phyloP scores from a whole-genome alignment of 139 green algal species.

The Chlamydomonas sphaeroides region DNA sequence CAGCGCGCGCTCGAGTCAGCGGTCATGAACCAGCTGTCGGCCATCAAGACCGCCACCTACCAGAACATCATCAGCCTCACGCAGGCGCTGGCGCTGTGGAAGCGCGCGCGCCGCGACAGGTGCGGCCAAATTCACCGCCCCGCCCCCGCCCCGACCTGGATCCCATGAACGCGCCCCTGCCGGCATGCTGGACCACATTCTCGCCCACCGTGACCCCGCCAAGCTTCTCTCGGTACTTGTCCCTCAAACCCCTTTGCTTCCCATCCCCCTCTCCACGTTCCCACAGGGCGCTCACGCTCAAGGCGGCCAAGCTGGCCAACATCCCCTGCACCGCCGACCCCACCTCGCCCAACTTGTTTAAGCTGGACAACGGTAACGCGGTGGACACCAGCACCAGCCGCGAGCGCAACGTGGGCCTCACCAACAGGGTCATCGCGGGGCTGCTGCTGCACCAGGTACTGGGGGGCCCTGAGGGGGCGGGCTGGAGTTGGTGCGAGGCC shows the following conservation, averaged over 20 bases:
- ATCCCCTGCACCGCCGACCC: slow-evolving; percentile 58
- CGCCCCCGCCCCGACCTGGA: too few species aligned
- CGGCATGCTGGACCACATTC: too few species aligned
- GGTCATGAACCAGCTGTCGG: slow-evolving; percentile 61
- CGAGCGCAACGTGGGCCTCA: slow-evolving; percentile 72
- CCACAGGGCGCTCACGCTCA: slow-evolving; percentile 41
- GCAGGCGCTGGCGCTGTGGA: slow-evolving; percentile 75
- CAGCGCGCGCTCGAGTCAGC: slow-evolving; percentile 62
- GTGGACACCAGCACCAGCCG: slow-evolving; percentile 50
- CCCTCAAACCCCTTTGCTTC: neutral
- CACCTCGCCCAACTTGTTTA: slow-evolving; percentile 53
- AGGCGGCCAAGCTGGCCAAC: slow-evolving; percentile 66
- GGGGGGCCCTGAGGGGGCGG: too few species aligned
- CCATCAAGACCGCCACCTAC: slow-evolving; percentile 71
- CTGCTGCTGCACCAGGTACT: slow-evolving; percentile 77
- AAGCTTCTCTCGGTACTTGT: too few species aligned
- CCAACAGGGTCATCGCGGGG: slow-evolving; percentile 77
- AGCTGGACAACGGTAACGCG: slow-evolving; percentile 70
- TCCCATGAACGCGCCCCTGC: too few species aligned
- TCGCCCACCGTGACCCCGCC: too few species aligned
- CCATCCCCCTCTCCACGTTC: neutral
- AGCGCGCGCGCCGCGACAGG: slow-evolving; percentile 61
- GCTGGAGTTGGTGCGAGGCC: too few species aligned
- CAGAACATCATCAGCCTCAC: slow-evolving; percentile 66
- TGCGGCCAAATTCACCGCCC: too few species aligned